These are phyloP conservation scores for Pluteus cervinus DNA, from an alignment of 768 basidiomycete genomes.

Conservation along the genomic window DNA sequence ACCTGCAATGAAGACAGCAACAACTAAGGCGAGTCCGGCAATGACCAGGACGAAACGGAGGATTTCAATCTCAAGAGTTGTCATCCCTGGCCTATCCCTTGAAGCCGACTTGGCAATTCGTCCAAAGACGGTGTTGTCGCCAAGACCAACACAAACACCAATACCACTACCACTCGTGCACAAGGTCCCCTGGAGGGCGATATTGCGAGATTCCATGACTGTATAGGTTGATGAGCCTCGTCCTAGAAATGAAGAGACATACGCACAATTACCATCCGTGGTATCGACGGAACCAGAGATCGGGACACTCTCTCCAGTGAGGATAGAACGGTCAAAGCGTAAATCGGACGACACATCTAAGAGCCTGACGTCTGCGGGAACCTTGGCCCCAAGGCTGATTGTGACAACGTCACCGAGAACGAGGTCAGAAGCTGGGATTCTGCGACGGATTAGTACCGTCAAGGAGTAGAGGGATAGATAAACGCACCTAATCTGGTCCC, in stretches of 20 bases:
- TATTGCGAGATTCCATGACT: conserved; percentile 43
- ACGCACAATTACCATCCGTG: conserved; percentile 29
- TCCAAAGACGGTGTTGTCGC: conserved; percentile 45
- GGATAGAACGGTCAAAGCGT: conserved; percentile 54
- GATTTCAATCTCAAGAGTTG: conserved; percentile 51
- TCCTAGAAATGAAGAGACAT: conserved; percentile 6
- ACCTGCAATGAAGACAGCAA: conserved; percentile 43
- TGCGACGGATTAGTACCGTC: no score
- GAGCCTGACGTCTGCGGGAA: conserved; percentile 68
- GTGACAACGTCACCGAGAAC: conserved; percentile 64
- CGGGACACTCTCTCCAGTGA: conserved; percentile 54
- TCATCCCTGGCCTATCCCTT: conserved; percentile 27
- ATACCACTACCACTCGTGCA: conserved; percentile 43
- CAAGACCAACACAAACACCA: conserved; percentile 42
- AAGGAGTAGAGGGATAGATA: no score
- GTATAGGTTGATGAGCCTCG: conserved; percentile 12
- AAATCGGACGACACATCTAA: conserved; percentile 52
- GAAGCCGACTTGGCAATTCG: conserved; percentile 32
- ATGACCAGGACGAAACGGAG: conserved; percentile 50
- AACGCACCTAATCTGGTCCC: conserved; percentile 29
- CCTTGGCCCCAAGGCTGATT: conserved; percentile 58
- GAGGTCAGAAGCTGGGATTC: conserved; percentile 54
- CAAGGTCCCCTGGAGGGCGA: conserved; percentile 52
- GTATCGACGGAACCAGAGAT: conserved; percentile 22
- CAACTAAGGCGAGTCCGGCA: conserved; percentile 32